Base-by-base conservation (phyloP, 768 basidiomycete species). In the Rhodotorula taiwanensis region DNA sequence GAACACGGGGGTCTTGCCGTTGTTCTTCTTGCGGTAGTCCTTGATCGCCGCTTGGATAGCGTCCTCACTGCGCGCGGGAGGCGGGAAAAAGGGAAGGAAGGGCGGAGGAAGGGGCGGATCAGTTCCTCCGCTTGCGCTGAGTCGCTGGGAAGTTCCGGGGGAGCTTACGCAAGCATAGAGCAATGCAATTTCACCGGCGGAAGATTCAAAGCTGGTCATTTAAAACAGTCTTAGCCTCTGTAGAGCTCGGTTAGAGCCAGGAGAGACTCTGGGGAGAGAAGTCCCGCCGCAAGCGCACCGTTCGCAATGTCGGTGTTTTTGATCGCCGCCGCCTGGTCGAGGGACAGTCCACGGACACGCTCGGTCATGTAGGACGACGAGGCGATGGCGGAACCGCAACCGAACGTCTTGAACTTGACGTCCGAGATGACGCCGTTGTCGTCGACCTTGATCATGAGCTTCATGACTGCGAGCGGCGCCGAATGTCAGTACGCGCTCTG, bases 271-370 rank as follows among this genome's bases (percentile, higher is more conserved):
- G n/a, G n/a, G n/a, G n/a, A n/a, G 87, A 92, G 36, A 39, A 16
- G 36, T 39, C 36, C 36, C 36, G 36, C 36, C 16, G 90, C 92
- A 33, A 89, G 74, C 90, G 47, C 92, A 76, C 55, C 77, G 98
- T 95, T 79, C 95, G 95, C 95, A 75, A 98, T 99, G 76, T 98
- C 95, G 16, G 95, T 98, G 80, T 99, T 99, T 79, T 93, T 95
- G 72, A 99, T 94, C 75, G 86, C 86, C 58, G 89, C 89, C 13
- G 95, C 95, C 64, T 92, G 89, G 56, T 97, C 95, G 59, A 99
- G 78, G 14, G 86, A 86, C 65, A 98, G 81, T 30, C 95, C 95
- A 78, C 86, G 94, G 64, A 99, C 94, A 55, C 92, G 87, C 79
- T 99, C 94, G 23, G 95, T 99, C 89, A 98, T 92, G 76, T 94